Evolutionary conservation across 768 basidiomycete genomes (phyloP), one percentile per base, ranked within the genome.

Genomic region (Russula compacta): DNA sequence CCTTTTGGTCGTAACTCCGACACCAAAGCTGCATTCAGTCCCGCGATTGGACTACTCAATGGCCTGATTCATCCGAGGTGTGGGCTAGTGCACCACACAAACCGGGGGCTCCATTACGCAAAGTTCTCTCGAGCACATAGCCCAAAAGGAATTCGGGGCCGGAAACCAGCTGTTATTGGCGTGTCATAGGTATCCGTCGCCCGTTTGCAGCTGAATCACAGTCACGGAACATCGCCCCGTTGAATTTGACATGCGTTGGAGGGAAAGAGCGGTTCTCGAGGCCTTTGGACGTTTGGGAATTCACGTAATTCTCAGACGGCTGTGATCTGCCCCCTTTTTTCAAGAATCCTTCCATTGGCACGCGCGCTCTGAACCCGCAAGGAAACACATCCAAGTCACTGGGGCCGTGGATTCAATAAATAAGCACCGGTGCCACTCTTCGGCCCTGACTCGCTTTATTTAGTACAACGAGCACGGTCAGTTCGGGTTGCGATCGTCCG

Each of bases 221-320:
- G 19, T 43, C 15, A 17, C 46, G 50, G 58, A 38, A 33, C 29
- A n/a, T 36, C 42, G 32, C 48, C 40, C 49, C 46, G 32, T 56
- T 56, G 33, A 44, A 42, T 55, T 42, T 61, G 49, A 39, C 49
- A 33, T 19, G 24, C n/a, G 38, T 56, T 56, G 12, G 19, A 44
- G 43, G 35, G 33, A 36, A 53, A 21, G 21, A 40, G 4, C 15
- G 29, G 43, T 43, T 43, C 51, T 58, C 56, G 51, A 62, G 51
- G 49, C 50, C 29, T 40, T 38, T 14, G 36, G 6, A 19, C 14
- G 43, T 47, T 47, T 51, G 47, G 51, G 38, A 50, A 52, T 46
- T 43, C 50, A 62, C 61, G 56, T 58, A 62, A 62, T 58, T 32
- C 19, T 24, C 35, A 24, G 19, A 47, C n/a, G 9, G n/a, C 10